These are phyloP conservation scores for Cichorium intybus DNA, from an alignment of 140 eudicot genomes.

Conservation along the genomic window DNA sequence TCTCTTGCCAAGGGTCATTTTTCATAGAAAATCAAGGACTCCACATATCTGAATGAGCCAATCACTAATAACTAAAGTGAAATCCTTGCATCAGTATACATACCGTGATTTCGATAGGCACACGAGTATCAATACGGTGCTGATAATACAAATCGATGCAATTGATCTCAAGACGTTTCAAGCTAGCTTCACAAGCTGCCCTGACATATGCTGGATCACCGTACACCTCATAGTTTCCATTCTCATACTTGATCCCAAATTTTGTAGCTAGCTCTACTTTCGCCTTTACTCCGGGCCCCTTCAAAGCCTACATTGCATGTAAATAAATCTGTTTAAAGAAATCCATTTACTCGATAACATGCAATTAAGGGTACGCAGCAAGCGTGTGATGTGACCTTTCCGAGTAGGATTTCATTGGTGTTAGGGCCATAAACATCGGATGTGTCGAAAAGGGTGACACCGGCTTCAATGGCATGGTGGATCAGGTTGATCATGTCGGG, in stretches of 20 bases:
- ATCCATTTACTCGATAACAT: no score
- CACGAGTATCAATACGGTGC: not conserved
- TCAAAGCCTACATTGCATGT: not conserved
- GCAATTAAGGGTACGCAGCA: not conserved
- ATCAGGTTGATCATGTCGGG: slow-evolving; percentile 37
- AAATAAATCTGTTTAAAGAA: no score
- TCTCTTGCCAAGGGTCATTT: no score
- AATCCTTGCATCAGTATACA: not conserved
- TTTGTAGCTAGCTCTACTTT: not conserved
- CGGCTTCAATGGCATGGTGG: slow-evolving; percentile 33
- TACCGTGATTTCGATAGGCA: not conserved
- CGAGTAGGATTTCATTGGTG: slow-evolving; percentile 37
- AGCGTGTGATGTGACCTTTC: slow-evolving; percentile 34
- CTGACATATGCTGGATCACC: not conserved
- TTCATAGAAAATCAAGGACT: no score
- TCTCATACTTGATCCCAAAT: not conserved
- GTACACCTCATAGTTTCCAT: not conserved
- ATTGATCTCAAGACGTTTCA: not conserved
- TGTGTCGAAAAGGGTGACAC: slow-evolving; percentile 43
- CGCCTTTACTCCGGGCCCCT: not conserved
- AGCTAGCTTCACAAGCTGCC: not conserved
- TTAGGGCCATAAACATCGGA: slow-evolving; percentile 49
- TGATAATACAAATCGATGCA: not conserved
- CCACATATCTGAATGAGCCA: no score
- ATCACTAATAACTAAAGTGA: no score